Base-by-base conservation (phyloP, 2,329 filamentous ascomycete genomes). In the Pseudocercospora fijiensis region DNA sequence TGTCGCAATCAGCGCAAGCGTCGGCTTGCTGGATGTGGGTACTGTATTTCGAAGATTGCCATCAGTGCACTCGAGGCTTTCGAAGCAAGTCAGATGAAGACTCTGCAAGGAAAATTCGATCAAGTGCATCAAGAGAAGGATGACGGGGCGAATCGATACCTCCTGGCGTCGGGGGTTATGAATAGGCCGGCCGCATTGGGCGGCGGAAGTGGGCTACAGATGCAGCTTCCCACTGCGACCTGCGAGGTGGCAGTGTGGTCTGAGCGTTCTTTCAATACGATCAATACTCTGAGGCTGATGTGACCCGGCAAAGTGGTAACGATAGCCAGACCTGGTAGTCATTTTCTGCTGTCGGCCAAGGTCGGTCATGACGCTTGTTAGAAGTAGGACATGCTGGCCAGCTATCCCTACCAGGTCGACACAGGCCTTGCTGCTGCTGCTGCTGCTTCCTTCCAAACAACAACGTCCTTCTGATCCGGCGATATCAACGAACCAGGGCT, bases 171-270 rank as follows among this genome's bases (percentile, higher is more conserved):
- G 64, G 62, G 37, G 65, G 59, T 64, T 65, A 68, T 78, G 78
- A 71, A 76, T 70, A 71, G 68, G 66, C 77, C 74, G 68, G 66
- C 77, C 74, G 68, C 67, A 76, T 79, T 76, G 70, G 77, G 63
- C 51, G 77, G 63, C 51, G 77, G 74, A 75, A 76, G 61, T 61
- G 63, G 74, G 75, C 75, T 76, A 76, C 76, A 59, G 73, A 77
- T 80, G 79, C 78, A 80, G 78, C 77, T 77, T 76, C 72, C 77
- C 77, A 78, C 78, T 79, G 76, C 76, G 77, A 80, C 76, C 75
- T 68, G 67, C 68, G 69, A 69, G 66, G 66, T 68, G 74, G 70
- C 74, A 74, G 61, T 63, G 75, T 78, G 77, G 78, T 74, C 78
- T 80, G 77, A 80, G 77, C 77, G 76, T 71, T 70, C 60, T 58